Percentiles rank a stretch among this genome's conserved stretches.
These are phyloP conservation scores for Puccinia brachypodii DNA, from an alignment of 1,284 basidiomycete genomes.

Conservation along the genomic window DNA sequence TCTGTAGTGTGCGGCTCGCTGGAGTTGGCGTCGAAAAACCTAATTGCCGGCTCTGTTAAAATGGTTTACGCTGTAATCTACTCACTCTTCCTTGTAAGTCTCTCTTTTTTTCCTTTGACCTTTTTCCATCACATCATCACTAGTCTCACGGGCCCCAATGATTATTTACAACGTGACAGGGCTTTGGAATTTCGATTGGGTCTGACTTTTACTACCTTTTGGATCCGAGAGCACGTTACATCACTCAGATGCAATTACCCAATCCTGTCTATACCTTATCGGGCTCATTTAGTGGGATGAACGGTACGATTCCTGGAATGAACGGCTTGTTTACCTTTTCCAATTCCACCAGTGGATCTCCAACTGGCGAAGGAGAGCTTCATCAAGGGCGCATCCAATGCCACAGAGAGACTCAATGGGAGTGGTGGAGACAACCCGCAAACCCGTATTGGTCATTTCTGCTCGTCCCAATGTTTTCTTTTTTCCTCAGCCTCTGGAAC, in stretches of 20 bases:
- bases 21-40: constrained; percentile 82
- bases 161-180: constrained; percentile 56
- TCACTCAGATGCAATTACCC: constrained; percentile 62
- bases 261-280: constrained; percentile 62
- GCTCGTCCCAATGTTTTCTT: constrained; percentile 78
- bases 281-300: constrained; percentile 70
- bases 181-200: constrained; percentile 83
- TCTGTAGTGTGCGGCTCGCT: constrained; percentile 69
- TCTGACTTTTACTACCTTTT: constrained; percentile 79
- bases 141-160: neutral
- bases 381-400: constrained; percentile 62
- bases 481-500: constrained; percentile 71
- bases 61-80: constrained; percentile 88
- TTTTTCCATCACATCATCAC: constrained; percentile 1
- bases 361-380: constrained; percentile 52
- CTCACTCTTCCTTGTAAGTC: constrained; percentile 71
- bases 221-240: constrained; percentile 65
- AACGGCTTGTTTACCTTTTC: constrained; percentile 74
- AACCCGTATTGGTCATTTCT: constrained; percentile 73
- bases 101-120: constrained; percentile 41
- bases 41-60: constrained; percentile 80
- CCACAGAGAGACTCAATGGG: constrained; percentile 65
- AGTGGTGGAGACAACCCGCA: constrained; percentile 77
- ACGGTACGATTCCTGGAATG: constrained; percentile 63
- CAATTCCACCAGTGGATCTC: constrained; percentile 61